Evolutionary conservation across 805 yeast species (phyloP).

Genomic region (Candida maltosa): DNA sequence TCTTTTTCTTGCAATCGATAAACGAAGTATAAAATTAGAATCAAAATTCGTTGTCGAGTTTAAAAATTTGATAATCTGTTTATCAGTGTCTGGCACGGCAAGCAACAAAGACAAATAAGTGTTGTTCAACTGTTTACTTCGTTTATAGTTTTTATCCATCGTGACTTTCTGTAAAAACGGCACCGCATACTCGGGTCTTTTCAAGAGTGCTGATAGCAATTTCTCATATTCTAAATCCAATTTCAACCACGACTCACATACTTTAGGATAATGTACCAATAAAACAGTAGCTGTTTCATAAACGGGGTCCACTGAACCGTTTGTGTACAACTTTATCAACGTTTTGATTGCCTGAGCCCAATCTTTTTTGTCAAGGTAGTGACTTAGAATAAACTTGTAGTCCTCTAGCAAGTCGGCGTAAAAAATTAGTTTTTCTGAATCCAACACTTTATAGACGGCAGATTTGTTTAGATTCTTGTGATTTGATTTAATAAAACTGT

Average conservation of each 20-base stretch:
- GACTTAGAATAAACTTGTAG: constrained; percentile 61
- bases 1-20: constrained; percentile 60
- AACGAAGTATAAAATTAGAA: constrained; percentile 68
- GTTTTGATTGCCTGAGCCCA: constrained; percentile 73
- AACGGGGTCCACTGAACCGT: constrained; percentile 24
- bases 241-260: constrained; percentile 74
- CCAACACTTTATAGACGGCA: constrained; percentile 70
- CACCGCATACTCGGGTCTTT: constrained; percentile 58
- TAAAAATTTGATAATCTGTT: constrained; percentile 31
- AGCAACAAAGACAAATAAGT: constrained; percentile 67
- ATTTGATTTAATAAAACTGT: constrained; percentile 47
- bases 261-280: constrained; percentile 62
- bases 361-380: constrained; percentile 64
- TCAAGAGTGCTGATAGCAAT: constrained; percentile 70
- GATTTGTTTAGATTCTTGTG: constrained; percentile 53
- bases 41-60: constrained; percentile 45
- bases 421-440: constrained; percentile 57
- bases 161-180: constrained; percentile 56
- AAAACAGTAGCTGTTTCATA: constrained; percentile 70
- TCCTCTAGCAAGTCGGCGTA: constrained; percentile 71
- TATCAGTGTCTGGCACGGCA: constrained; percentile 27
- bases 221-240: constrained; percentile 44
- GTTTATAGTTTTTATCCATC: constrained; percentile 34
- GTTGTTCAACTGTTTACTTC: constrained; percentile 59
- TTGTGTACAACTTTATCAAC: constrained; percentile 44